phyloP scores from a whole-genome alignment of 768 basidiomycete species.

The Trametes cubensis region DNA sequence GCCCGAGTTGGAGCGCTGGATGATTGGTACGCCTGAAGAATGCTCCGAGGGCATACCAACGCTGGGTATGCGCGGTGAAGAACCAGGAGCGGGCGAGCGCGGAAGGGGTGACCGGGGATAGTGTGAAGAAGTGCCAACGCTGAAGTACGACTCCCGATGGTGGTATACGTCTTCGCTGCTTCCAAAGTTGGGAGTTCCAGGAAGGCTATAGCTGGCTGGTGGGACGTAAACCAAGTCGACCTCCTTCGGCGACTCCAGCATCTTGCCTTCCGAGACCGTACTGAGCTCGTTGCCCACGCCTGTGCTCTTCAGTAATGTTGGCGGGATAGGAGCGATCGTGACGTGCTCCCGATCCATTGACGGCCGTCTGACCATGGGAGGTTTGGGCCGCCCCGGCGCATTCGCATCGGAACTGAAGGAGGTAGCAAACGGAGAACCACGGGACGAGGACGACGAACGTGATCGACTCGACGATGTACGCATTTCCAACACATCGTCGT shows the following conservation, averaged over 20 bases:
- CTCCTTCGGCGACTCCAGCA: conserved; percentile 28
- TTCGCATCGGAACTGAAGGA: conserved; percentile 26
- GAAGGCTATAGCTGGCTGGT: conserved; percentile 32
- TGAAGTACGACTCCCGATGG: conserved; percentile 41
- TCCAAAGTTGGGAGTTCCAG: conserved; percentile 28
- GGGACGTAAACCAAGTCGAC: conserved; percentile 78
- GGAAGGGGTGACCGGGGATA: conserved; percentile 20
- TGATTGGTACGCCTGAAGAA: conserved; percentile 9
- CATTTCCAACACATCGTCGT: conserved; percentile 68
- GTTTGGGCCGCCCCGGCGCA: conserved; percentile 26
- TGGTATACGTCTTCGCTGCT: conserved; percentile 39
- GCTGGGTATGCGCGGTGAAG: conserved; percentile 27
- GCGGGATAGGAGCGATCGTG: conserved; percentile 74
- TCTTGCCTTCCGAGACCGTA: conserved; percentile 34
- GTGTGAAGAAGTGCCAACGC: conserved; percentile 33
- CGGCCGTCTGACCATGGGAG: conserved; percentile 35
- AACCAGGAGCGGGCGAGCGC: conserved; percentile 16
- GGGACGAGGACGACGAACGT: conserved; percentile 45
- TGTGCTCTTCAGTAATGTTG: conserved; percentile 85
- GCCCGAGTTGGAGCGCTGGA: conserved; percentile 21
- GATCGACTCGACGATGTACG: conserved; percentile 44
- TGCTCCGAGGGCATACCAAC: conserved; percentile 24
- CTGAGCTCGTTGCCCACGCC: conserved; percentile 46
- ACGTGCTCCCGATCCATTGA: conserved; percentile 53
- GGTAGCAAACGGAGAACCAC: conserved; percentile 27